Evolutionary conservation across 768 basidiomycete genomes (phyloP), one percentile per base, ranked within the genome.

Genomic region (Pholiota microspora): DNA sequence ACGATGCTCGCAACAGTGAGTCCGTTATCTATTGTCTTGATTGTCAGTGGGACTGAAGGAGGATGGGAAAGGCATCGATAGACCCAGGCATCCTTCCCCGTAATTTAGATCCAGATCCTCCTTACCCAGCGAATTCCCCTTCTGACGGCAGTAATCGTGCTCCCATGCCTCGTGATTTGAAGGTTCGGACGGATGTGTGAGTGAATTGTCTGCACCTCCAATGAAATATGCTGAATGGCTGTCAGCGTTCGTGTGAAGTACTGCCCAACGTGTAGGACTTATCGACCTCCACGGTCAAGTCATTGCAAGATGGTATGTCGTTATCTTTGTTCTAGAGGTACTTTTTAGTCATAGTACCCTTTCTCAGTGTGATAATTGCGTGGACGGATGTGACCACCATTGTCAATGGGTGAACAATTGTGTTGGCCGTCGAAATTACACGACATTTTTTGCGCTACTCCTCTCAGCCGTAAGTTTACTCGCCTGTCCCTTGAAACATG

Each of bases 331-430:
- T 23, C 44, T 31, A 42, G 57, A 53, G 36, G 28, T 40, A 52
- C 29, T 31, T 31, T 49, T 15, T 24, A 45, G 24, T 31, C 7
- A 34, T 45, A 45, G 16, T 42, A 25, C 24, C 21, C 27, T 16
- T 36, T 18, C 38, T 4, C 52, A 95, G 89, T 99, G 96, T 67
- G 93, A 97, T 62, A 98, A 98, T 66, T 99, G 96, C 65, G 93
- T 98, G 13, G 95, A 98, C 60, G 87, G 88, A 8, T 98, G 95
- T 60, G 94, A 96, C 68, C 91, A 95, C 65, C 92, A 93, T 65
- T 91, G 88, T 58, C 86, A 87, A 65, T 90, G 88, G 89, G 84
- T 99, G 16, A 97, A 98, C 68, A 97, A 94, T 67, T 98, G 97
- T 67, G 81, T 99, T 35, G 97, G 97, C 6, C 83, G 92, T 35